phyloP scores from a whole-genome alignment of 2,329 filamentous ascomycete genomes.

The Botrytis sinoallii region DNA sequence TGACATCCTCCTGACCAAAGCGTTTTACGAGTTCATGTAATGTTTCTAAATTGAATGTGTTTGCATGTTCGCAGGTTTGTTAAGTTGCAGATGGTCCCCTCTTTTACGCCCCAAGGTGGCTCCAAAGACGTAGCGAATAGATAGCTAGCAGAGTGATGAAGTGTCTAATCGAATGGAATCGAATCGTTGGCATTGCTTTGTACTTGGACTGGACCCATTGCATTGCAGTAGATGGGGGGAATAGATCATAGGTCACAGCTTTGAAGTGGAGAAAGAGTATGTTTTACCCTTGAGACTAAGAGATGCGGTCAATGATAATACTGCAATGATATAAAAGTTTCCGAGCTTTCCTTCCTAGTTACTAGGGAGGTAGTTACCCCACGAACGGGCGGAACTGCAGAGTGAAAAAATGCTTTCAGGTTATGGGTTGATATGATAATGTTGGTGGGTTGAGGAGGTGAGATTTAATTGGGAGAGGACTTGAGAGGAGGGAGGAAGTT shows the following conservation, averaged over 20 bases:
- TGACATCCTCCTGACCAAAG: slow-evolving; percentile 30
- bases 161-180: slow-evolving; percentile 2
- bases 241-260: background rate
- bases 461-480: too few species aligned
- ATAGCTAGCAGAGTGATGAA: background rate
- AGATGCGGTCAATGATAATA: background rate
- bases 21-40: background rate
- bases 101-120: background rate
- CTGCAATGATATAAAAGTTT: background rate
- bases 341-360: background rate
- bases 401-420: background rate
- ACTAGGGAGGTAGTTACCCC: background rate
- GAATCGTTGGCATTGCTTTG: background rate
- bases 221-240: background rate
- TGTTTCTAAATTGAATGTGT: background rate
- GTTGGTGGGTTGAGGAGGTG: background rate
- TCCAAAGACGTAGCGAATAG: background rate
- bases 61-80: background rate
- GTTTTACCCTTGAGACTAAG: background rate
- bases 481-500: background rate
- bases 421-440: background rate
- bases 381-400: background rate
- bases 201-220: background rate
- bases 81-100: background rate
- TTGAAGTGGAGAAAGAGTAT: slow-evolving; percentile 2